Conservation (phyloP, 129 eudicot genomes). For the Flaveria trinervia region DNA sequence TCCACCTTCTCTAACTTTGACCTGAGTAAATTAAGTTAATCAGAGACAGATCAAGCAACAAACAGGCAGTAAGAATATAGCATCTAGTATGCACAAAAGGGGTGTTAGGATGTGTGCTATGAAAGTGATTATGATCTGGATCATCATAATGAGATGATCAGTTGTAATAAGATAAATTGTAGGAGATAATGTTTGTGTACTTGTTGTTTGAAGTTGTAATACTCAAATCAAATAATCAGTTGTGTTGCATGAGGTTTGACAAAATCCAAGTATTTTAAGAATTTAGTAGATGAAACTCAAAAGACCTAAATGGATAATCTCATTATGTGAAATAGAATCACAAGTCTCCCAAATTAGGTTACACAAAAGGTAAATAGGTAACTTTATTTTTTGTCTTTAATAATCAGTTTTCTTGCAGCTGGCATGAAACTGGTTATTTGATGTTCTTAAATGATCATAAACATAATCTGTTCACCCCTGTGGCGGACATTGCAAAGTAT, state of each 20-base stretch:
- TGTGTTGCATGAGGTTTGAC: too few species aligned
- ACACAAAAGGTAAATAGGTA: too few species aligned
- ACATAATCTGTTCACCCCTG: neutral
- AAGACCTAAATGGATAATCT: too few species aligned
- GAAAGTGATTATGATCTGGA: neutral
- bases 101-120: neutral
- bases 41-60: neutral
- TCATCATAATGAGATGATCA: neutral
- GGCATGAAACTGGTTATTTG: neutral
- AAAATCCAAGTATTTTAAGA: too few species aligned
- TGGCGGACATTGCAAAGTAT: neutral
- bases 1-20: constrained; percentile 88
- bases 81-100: neutral
- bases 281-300: too few species aligned
- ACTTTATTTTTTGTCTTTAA: too few species aligned
- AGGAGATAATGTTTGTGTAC: neutral
- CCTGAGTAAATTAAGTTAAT: constrained; percentile 41
- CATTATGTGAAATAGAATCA: too few species aligned
- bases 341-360: too few species aligned
- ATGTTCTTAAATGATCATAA: neutral
- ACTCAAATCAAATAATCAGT: too few species aligned
- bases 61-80: neutral
- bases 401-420: neutral
- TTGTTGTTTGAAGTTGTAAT: too few species aligned
- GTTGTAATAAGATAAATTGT: neutral